Percentiles rank a stretch among this genome's conserved stretches.
Conservation (phyloP, 257 asterid genomes). For the Solanum etuberosum region DNA sequence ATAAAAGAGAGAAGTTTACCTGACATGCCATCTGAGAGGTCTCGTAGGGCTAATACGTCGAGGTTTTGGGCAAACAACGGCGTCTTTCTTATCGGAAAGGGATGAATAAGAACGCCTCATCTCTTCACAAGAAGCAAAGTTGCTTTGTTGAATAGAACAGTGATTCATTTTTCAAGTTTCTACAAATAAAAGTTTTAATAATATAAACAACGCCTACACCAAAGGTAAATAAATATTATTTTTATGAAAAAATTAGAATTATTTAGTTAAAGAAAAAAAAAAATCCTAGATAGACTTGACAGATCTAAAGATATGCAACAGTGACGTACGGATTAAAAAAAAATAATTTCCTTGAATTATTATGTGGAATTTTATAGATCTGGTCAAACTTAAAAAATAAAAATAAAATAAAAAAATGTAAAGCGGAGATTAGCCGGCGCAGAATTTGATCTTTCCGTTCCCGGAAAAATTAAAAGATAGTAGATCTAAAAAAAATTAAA, state of each 20-base stretch:
- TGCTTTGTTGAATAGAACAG: conserved; percentile 42
- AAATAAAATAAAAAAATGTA: background rate
- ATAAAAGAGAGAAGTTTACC: conserved; percentile 16
- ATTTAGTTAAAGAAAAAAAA: background rate
- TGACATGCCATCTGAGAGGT: conserved; percentile 58
- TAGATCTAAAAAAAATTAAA: background rate
- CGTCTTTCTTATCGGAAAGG: conserved; percentile 36
- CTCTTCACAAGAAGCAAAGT: conserved; percentile 52
- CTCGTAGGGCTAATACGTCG: conserved; percentile 55
- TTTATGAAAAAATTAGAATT: background rate
- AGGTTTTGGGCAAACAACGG: conserved; percentile 89
- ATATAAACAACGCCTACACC: background rate
- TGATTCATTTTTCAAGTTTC: conserved; percentile 38
- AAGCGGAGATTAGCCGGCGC: background rate
- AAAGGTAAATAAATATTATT: background rate
- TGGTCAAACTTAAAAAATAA: background rate
- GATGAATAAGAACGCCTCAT: conserved; percentile 19
- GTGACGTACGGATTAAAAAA: background rate
- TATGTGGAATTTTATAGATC: background rate
- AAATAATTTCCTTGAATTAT: background rate
- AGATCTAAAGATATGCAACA: background rate
- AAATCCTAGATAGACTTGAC: background rate
- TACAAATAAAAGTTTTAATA: background rate
- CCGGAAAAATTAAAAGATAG: background rate
- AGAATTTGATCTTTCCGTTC: background rate